Percentiles rank a stretch among this genome's conserved stretches.
These are phyloP conservation scores for Amanita brunnescens DNA, from an alignment of 768 basidiomycete genomes.

Conservation along the genomic window DNA sequence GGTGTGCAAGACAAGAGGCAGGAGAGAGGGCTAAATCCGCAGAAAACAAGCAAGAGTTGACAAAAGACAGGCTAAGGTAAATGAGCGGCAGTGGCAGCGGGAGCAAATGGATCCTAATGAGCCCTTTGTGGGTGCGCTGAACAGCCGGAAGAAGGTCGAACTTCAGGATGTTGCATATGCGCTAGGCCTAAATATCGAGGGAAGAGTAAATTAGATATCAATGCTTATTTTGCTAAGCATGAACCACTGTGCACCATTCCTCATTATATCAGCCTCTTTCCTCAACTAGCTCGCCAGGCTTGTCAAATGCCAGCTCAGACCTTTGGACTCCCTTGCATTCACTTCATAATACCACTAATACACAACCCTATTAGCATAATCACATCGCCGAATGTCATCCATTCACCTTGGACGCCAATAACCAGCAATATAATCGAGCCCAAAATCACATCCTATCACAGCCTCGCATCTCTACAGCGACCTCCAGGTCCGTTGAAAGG, in stretches of 20 bases:
- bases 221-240: no score
- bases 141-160: no score
- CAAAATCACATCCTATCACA: not conserved
- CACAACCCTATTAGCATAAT: not conserved
- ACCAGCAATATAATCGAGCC: not conserved
- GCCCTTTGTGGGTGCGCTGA: no score
- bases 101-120: slow-evolving; percentile 6
- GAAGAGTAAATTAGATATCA: no score
- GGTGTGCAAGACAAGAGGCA: slow-evolving; percentile 1
- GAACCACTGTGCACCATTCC: no score
- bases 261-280: no score
- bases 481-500: not conserved
- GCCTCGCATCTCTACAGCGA: not conserved
- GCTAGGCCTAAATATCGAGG: no score
- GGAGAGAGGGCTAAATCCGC: slow-evolving; percentile 7
- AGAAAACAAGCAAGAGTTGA: slow-evolving; percentile 3
- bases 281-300: not conserved
- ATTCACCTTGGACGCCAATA: not conserved
- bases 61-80: no score
- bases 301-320: no score
- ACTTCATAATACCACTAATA: no score
- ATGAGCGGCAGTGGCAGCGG: not conserved
- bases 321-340: no score
- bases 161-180: no score
- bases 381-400: not conserved